Percentiles rank a stretch among this genome's conserved stretches.
Conservation (phyloP, 371 early-diverging fungal genomes). For the Blakeslea trispora region DNA sequence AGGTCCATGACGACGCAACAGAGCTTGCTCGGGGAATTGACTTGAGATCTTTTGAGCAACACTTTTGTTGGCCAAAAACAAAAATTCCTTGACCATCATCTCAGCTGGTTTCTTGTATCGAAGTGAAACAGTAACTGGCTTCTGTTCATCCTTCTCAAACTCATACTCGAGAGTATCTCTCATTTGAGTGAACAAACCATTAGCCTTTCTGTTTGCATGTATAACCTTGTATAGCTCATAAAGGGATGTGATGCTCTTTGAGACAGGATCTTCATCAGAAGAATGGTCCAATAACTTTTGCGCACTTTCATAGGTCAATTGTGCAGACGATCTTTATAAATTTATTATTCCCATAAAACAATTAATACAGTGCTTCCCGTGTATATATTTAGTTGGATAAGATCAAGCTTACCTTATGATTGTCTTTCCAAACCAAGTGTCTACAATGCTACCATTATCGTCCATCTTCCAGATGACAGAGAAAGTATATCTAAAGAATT, state of each 20-base stretch:
- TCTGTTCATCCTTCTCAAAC: slow-evolving; percentile 27
- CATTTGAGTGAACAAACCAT: slow-evolving; percentile 31
- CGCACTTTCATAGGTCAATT: slow-evolving; percentile 87
- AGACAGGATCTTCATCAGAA: background rate
- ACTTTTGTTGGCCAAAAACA: slow-evolving; percentile 90
- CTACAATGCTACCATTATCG: slow-evolving; percentile 66
- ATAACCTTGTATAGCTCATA: slow-evolving; percentile 28
- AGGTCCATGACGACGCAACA: slow-evolving; percentile 80
- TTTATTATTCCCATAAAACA: too few relatives aligned
- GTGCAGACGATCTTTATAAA: slow-evolving; percentile 55
- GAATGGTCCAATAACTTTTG: slow-evolving; percentile 68
- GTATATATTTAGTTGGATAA: background rate
- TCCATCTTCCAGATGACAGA: slow-evolving; percentile 89
- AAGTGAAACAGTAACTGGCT: slow-evolving; percentile 67
- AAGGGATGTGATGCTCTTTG: slow-evolving; percentile 4
- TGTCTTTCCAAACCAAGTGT: slow-evolving; percentile 76
- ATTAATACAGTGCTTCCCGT: too few relatives aligned
- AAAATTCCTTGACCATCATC: slow-evolving; percentile 93
- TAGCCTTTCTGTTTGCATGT: slow-evolving; percentile 16
- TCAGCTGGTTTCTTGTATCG: slow-evolving; percentile 84
- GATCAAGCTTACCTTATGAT: slow-evolving; percentile 69
- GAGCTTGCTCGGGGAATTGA: slow-evolving; percentile 81
- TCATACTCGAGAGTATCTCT: slow-evolving; percentile 32
- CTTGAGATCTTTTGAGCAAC: slow-evolving; percentile 87
- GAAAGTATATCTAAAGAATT: slow-evolving; percentile 70